Conservation (phyloP, 1,284 basidiomycete genomes). For the Grifola frondosa region DNA sequence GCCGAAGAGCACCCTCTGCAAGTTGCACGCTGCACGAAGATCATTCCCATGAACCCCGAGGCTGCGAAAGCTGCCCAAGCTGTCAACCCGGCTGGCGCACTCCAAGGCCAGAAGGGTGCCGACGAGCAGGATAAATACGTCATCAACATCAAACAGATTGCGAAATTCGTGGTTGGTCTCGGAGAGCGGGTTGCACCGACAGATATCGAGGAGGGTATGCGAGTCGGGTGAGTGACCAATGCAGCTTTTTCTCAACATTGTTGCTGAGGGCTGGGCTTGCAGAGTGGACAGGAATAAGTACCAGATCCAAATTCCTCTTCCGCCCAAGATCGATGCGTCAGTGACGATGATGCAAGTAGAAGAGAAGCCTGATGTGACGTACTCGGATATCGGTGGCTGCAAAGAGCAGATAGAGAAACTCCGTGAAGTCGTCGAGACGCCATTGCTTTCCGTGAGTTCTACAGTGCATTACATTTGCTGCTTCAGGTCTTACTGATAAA, state of each 20-base stretch:
- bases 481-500: conserved; percentile 17
- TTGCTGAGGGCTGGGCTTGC: conserved; percentile 3
- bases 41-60: conserved; percentile 81
- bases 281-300: conserved; percentile 95
- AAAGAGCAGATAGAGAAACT: conserved; percentile 99
- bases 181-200: conserved; percentile 96
- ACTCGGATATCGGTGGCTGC: conserved; percentile 97
- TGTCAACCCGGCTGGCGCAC: conserved; percentile 70
- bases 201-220: conserved; percentile 99
- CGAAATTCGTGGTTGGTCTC: conserved; percentile 98
- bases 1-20: conserved; percentile 91
- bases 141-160: conserved; percentile 99
- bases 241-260: conserved; percentile 11
- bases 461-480: conserved; percentile 1
- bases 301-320: conserved; percentile 99
- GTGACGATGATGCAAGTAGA: conserved; percentile 99
- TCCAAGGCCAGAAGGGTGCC: conserved; percentile 84
- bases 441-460: conserved; percentile 81
- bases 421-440: conserved; percentile 97
- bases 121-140: conserved; percentile 99
- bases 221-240: conserved; percentile 82
- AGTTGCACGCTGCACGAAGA: conserved; percentile 98
- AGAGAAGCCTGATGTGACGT: conserved; percentile 98
- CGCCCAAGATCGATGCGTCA: conserved; percentile 98
- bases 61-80: conserved; percentile 72